Evolutionary conservation across 148 eudicot species (phyloP).

Genomic region (Pouteria glomerata): DNA sequence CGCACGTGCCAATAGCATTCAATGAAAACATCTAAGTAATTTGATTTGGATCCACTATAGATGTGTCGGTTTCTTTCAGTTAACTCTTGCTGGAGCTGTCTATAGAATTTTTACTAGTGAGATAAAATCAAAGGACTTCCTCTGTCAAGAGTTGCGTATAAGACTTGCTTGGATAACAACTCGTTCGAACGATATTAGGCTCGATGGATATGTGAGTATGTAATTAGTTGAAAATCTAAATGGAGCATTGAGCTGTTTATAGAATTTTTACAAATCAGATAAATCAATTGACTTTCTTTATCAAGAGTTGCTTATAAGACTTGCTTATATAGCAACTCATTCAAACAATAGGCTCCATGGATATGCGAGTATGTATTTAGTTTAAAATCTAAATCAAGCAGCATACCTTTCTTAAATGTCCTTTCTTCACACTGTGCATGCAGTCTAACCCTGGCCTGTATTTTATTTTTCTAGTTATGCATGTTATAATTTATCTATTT

Average conservation of each 20-base stretch:
- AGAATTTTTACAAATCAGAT: neutral
- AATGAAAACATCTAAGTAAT: neutral
- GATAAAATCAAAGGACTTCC: neutral
- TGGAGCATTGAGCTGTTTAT: neutral
- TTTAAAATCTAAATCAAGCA: neutral
- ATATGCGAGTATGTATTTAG: neutral
- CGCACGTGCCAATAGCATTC: neutral
- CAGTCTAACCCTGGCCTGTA: neutral
- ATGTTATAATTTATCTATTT: neutral
- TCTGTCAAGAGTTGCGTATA: neutral
- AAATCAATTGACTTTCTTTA: neutral
- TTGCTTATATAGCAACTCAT: neutral
- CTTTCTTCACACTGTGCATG: neutral
- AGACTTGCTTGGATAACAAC: neutral
- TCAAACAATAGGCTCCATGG: neutral
- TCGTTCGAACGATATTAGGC: neutral
- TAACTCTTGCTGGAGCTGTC: neutral
- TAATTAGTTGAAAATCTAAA: neutral
- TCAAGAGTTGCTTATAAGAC: neutral
- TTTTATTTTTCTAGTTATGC: neutral
- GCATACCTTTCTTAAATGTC: neutral
- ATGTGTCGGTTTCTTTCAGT: neutral
- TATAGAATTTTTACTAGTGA: neutral
- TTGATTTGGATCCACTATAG: neutral
- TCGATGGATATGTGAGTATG: neutral